Evolutionary conservation across 179 eudicot genomes (phyloP).

Genomic region (Spinacia oleracea): DNA sequence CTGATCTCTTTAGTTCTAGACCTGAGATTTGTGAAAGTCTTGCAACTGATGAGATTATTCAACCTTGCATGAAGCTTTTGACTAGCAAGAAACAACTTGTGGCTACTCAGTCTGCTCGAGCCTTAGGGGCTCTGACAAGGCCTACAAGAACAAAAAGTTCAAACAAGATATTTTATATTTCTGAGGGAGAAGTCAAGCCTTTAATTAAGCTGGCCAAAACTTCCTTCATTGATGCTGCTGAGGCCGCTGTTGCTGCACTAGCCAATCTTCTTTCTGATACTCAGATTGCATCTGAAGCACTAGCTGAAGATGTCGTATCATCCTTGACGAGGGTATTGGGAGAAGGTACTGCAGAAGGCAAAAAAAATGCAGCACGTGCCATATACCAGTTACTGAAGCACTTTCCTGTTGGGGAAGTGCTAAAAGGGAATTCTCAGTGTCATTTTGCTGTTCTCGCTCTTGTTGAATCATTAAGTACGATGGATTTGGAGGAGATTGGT

Average conservation of each 20-base stretch:
- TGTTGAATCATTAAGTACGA: conserved; percentile 51
- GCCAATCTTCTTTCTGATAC: conserved; percentile 82
- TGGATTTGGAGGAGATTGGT: conserved; percentile 60
- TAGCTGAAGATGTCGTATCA: conserved; percentile 76
- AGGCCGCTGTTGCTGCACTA: conserved; percentile 82
- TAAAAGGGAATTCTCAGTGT: conserved; percentile 54
- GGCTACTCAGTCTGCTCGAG: conserved; percentile 81
- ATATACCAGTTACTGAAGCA: conserved; percentile 59
- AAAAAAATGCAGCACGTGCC: conserved; percentile 66
- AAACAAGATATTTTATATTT: conserved; percentile 56
- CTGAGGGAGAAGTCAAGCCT: conserved; percentile 74
- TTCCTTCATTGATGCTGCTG: conserved; percentile 75
- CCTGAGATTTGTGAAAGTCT: conserved; percentile 73
- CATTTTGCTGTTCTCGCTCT: conserved; percentile 65
- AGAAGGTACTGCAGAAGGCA: conserved; percentile 80
- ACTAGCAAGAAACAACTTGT: conserved; percentile 66
- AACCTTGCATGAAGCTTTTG: conserved; percentile 78
- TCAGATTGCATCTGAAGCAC: conserved; percentile 65
- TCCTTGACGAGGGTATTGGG: conserved; percentile 86
- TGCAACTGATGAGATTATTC: conserved; percentile 72
- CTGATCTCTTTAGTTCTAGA: conserved; percentile 64
- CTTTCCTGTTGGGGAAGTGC: conserved; percentile 55
- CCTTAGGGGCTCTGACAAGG: conserved; percentile 73
- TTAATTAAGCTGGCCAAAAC: conserved; percentile 72
- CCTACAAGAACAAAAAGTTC: conserved; percentile 49